phyloP scores from a whole-genome alignment of 495 filamentous ascomycete genomes.

The Penicillium goetzii region DNA sequence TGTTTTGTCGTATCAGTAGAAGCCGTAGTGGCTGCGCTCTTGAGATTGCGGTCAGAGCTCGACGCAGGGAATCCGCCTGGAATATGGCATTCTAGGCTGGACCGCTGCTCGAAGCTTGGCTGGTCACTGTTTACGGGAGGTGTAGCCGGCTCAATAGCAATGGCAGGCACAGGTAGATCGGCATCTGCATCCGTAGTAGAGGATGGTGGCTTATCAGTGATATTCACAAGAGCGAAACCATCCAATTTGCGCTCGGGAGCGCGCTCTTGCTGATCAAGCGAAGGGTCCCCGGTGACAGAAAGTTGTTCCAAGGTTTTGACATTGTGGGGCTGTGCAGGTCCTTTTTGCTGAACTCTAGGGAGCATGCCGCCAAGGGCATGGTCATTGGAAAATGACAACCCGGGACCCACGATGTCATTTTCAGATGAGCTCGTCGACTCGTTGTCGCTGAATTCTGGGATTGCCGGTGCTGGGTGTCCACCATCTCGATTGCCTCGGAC shows the following conservation, averaged over 20 bases:
- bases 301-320: conserved; percentile 23
- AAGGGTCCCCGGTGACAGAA: conserved; percentile 15
- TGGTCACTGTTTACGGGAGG: conserved; percentile 23
- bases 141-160: conserved; percentile 42
- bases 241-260: conserved; percentile 3
- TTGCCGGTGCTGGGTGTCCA: conserved; percentile 19
- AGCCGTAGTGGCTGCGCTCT: conserved; percentile 1
- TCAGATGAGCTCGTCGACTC: conserved; percentile 44
- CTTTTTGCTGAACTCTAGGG: conserved; percentile 29
- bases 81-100: conserved; percentile 33
- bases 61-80: conserved; percentile 44
- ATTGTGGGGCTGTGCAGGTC: conserved; percentile 6
- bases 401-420: conserved; percentile 22
- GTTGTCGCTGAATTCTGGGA: conserved; percentile 42
- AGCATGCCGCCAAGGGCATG: conserved; percentile 64
- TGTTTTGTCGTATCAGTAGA: conserved; percentile 10
- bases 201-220: conserved; percentile 15
- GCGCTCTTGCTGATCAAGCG: neutral
- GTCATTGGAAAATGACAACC: conserved; percentile 60
- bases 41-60: conserved; percentile 30
- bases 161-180: conserved; percentile 43
- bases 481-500: conserved; percentile 56
- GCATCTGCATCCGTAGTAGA: conserved; percentile 13
- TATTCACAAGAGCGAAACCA: neutral
- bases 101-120: conserved; percentile 16